A percentile compares a stretch with the other conserved stretches of the same genome.
These are phyloP conservation scores for Cadophora luteo-olivacea DNA, from an alignment of 2,329 filamentous ascomycete species.

Conservation along the genomic window DNA sequence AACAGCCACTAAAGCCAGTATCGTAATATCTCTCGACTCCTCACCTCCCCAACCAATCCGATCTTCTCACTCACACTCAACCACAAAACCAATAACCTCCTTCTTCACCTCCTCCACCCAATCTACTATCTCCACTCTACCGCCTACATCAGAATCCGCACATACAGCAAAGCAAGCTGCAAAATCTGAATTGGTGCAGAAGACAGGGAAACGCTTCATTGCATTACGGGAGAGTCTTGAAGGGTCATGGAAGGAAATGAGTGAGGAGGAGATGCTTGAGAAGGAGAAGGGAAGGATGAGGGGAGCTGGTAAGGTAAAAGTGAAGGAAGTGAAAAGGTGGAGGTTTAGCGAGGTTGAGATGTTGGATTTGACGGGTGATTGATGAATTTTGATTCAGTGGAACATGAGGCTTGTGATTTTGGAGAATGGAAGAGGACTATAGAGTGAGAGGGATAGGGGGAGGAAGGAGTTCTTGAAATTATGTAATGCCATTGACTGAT, in stretches of 20 bases:
- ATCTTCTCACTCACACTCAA: neutral
- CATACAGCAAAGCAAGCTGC: neutral
- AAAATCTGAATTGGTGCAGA: neutral
- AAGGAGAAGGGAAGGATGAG: slow-evolving; percentile 10
- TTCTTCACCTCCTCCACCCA: neutral
- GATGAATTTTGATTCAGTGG: neutral
- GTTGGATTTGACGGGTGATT: slow-evolving; percentile 36
- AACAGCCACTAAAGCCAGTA: neutral
- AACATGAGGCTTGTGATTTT: neutral
- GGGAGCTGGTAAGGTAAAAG: neutral
- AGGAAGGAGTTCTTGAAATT: neutral
- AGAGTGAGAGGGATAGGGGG: too few species aligned
- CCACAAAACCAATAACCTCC: neutral
- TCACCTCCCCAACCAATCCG: slow-evolving; percentile 1
- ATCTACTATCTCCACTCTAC: neutral
- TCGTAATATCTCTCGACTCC: slow-evolving; percentile 8
- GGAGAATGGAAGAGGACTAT: neutral
- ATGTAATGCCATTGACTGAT: neutral
- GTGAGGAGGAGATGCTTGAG: slow-evolving; percentile 30
- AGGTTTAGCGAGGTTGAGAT: slow-evolving; percentile 38
- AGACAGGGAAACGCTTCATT: slow-evolving; percentile 38
- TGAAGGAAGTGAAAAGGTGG: slow-evolving; percentile 23
- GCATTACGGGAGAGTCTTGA: slow-evolving; percentile 45
- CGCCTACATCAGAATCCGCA: neutral
- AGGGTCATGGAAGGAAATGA: slow-evolving; percentile 45